These are phyloP conservation scores for Globisporangium cederbergense DNA, from an alignment of 352 stramenopile species.

Conservation along the genomic window DNA sequence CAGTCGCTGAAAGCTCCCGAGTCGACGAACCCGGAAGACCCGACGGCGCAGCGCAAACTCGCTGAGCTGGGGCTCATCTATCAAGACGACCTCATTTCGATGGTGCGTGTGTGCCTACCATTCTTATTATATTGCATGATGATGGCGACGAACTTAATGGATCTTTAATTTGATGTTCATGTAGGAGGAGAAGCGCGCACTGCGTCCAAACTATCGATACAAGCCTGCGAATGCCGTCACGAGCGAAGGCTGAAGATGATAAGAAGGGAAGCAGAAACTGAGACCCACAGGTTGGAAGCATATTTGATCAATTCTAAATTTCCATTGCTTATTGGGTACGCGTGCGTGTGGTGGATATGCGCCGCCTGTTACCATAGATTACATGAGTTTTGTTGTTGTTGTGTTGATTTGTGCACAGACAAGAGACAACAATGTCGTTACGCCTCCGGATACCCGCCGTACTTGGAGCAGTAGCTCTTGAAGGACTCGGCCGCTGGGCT, in stretches of 20 bases:
- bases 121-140: not conserved
- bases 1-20: conserved; percentile 14
- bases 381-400: conserved; percentile 6
- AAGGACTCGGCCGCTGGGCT: conserved; percentile 44
- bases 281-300: conserved; percentile 3
- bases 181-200: conserved; percentile 77
- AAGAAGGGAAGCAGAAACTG: not conserved
- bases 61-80: conserved; percentile 46
- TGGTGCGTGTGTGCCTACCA: conserved; percentile 29
- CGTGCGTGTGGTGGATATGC: not conserved
- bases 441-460: conserved; percentile 71
- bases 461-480: conserved; percentile 85
- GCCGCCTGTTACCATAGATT: conserved; percentile 7
- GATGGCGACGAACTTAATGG: not conserved
- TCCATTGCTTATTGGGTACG: not conserved
- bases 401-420: not conserved
- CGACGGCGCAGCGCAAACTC: conserved; percentile 15
- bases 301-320: conserved; percentile 24
- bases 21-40: conserved; percentile 28
- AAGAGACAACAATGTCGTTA: conserved; percentile 8
- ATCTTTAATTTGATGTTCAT: not conserved
- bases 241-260: conserved; percentile 13
- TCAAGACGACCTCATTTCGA: conserved; percentile 50
- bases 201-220: conserved; percentile 77
- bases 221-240: conserved; percentile 30